These are phyloP conservation scores for Gaeumannomyces tritici DNA, from an alignment of 2,329 filamentous ascomycete genomes.

Conservation along the genomic window DNA sequence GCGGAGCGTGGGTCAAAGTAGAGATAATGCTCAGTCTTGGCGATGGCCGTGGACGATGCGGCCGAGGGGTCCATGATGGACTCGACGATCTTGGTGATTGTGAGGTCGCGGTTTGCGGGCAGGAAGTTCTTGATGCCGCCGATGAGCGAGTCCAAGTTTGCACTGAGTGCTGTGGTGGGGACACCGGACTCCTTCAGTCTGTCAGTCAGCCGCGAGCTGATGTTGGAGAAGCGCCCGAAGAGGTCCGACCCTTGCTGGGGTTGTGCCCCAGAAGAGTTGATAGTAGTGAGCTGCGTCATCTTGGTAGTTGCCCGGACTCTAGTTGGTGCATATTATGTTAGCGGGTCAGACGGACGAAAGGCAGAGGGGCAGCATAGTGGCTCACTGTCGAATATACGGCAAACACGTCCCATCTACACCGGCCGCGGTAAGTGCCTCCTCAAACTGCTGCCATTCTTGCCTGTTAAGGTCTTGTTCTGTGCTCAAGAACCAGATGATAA, in stretches of 20 bases:
- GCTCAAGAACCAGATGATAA: conserved; percentile 95
- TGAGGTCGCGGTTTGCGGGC: conserved; percentile 91
- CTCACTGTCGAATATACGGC: conserved; percentile 77
- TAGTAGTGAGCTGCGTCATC: conserved; percentile 95
- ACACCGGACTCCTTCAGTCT: conserved; percentile 85
- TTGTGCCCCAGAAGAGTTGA: conserved; percentile 62
- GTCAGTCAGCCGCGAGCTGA: conserved; percentile 79
- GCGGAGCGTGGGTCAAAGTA: conserved; percentile 95
- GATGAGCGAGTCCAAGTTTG: conserved; percentile 89
- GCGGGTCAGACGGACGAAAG: background rate
- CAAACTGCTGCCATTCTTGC: conserved; percentile 75
- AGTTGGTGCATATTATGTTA: conserved; percentile 3
- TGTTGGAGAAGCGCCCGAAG: conserved; percentile 87
- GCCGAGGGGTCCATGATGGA: conserved; percentile 94
- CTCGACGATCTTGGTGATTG: conserved; percentile 95
- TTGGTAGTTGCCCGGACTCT: conserved; percentile 60
- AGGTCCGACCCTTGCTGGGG: conserved; percentile 61
- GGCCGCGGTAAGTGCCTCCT: conserved; percentile 67
- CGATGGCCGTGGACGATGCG: conserved; percentile 83
- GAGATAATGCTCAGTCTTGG: conserved; percentile 91
- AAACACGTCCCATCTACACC: conserved; percentile 71
- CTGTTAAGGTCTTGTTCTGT: conserved; percentile 82
- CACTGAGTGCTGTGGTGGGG: conserved; percentile 53
- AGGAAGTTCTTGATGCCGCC: conserved; percentile 97
- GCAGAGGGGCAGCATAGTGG: background rate